Evolutionary conservation across 83 land plant genomes (phyloP).

Genomic region (Picea abies): DNA sequence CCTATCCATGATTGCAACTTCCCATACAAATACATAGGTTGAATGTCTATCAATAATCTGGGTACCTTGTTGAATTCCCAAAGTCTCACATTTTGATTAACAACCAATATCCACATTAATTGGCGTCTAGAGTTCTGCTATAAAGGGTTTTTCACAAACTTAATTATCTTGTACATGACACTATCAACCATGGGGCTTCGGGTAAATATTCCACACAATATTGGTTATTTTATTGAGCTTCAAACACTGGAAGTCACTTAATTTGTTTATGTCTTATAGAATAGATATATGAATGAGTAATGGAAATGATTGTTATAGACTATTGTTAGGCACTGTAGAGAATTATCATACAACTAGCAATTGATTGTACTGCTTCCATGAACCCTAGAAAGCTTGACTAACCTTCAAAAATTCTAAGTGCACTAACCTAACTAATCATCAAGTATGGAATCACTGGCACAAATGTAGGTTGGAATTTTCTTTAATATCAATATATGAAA

Average conservation of each 20-base stretch:
- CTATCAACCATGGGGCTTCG: background rate
- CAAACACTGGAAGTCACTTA: background rate
- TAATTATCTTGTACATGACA: background rate
- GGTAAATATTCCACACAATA: background rate
- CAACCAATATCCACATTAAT: too few species aligned
- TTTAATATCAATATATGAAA: background rate
- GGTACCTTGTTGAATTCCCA: too few species aligned
- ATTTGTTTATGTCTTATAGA: background rate
- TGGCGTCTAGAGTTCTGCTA: background rate
- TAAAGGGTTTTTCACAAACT: too few species aligned
- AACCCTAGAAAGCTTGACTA: conserved; percentile 33
- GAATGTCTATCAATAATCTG: too few species aligned
- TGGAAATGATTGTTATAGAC: too few species aligned
- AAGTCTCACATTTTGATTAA: too few species aligned
- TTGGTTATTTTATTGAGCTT: background rate
- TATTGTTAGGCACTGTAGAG: conserved; percentile 28
- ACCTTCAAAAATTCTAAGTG: conserved; percentile 31
- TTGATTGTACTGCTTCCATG: conserved; percentile 38
- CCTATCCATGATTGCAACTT: too few species aligned
- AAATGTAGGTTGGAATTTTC: background rate
- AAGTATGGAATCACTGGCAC: background rate
- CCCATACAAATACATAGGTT: too few species aligned
- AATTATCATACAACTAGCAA: conserved; percentile 47
- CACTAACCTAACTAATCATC: background rate
- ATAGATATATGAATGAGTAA: background rate